Percentiles rank a stretch among this genome's conserved stretches.
Evolutionary conservation across 129 eudicot species (phyloP).

Genomic region (Helianthus annuus): DNA sequence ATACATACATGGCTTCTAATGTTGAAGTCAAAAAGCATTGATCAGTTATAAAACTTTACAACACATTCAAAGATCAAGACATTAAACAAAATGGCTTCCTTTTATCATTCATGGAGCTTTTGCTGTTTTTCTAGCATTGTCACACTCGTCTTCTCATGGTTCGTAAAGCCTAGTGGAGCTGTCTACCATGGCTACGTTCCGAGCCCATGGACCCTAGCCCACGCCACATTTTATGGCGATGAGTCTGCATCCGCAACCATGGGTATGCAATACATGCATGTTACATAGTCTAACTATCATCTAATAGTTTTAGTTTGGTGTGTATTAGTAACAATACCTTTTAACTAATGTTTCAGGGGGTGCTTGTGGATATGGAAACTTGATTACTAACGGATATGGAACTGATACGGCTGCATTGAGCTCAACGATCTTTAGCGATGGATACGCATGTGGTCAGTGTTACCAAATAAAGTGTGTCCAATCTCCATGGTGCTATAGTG

Average conservation of each 20-base stretch:
- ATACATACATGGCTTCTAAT: constrained; percentile 23
- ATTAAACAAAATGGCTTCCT: constrained; percentile 45
- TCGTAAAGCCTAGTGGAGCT: constrained; percentile 21
- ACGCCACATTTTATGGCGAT: constrained; percentile 85
- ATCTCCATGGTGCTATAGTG: constrained; percentile 56
- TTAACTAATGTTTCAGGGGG: constrained; percentile 55
- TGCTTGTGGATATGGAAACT: constrained; percentile 91
- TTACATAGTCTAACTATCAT: background rate
- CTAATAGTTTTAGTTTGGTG: background rate
- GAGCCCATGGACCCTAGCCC: constrained; percentile 44
- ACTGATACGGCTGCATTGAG: constrained; percentile 80
- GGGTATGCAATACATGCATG: constrained; percentile 38
- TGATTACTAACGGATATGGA: constrained; percentile 68
- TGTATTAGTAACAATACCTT: background rate
- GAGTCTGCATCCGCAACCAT: constrained; percentile 73
- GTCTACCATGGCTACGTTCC: constrained; percentile 38
- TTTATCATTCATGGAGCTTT: constrained; percentile 26
- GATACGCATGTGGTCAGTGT: constrained; percentile 79
- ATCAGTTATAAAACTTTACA: background rate
- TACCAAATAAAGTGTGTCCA: constrained; percentile 64
- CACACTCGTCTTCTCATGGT: constrained; percentile 28
- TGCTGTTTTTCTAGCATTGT: constrained; percentile 25
- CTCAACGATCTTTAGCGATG: constrained; percentile 65
- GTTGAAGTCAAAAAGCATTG: constrained; percentile 21
- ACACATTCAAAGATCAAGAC: constrained; percentile 13